phyloP scores from a whole-genome alignment of 1,139 yeast species.

The Hanseniaspora gamundiae region DNA sequence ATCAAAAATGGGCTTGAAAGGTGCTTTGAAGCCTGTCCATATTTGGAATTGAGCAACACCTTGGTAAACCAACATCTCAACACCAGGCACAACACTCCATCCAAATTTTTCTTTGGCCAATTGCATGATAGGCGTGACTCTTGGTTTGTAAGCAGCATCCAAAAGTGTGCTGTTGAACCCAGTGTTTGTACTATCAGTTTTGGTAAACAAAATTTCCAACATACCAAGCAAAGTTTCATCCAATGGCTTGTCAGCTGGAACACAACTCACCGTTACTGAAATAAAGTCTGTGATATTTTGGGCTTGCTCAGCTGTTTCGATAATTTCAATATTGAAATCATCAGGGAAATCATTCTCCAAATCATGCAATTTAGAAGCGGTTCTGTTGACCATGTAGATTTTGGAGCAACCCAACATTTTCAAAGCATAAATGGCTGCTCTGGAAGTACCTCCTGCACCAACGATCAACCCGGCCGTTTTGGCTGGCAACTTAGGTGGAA shows the following conservation, averaged over 20 bases:
- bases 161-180: slow-evolving; percentile 45
- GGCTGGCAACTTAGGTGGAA: slow-evolving; percentile 29
- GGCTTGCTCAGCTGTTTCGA: slow-evolving; percentile 39
- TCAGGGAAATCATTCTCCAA: slow-evolving; percentile 51
- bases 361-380: slow-evolving; percentile 49
- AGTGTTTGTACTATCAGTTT: slow-evolving; percentile 24
- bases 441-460: slow-evolving; percentile 97
- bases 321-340: slow-evolving; percentile 45
- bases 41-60: slow-evolving; percentile 76
- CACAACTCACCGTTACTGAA: slow-evolving; percentile 65
- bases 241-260: slow-evolving; percentile 77
- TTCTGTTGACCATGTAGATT: slow-evolving; percentile 76
- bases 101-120: slow-evolving; percentile 46
- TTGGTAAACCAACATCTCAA: slow-evolving; percentile 84
- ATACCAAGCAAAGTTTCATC: slow-evolving; percentile 39
- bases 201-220: slow-evolving; percentile 36
- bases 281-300: slow-evolving; percentile 30
- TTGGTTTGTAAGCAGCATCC: slow-evolving; percentile 92
- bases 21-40: slow-evolving; percentile 64
- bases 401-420: slow-evolving; percentile 63
- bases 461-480: slow-evolving; percentile 54
- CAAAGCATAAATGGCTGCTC: slow-evolving; percentile 89
- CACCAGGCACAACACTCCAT: slow-evolving; percentile 78
- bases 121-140: slow-evolving; percentile 72
- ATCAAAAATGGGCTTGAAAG: slow-evolving; percentile 44